These are phyloP conservation scores for Zarea fungicola DNA, from an alignment of 2,329 filamentous ascomycete genomes.

Conservation along the genomic window DNA sequence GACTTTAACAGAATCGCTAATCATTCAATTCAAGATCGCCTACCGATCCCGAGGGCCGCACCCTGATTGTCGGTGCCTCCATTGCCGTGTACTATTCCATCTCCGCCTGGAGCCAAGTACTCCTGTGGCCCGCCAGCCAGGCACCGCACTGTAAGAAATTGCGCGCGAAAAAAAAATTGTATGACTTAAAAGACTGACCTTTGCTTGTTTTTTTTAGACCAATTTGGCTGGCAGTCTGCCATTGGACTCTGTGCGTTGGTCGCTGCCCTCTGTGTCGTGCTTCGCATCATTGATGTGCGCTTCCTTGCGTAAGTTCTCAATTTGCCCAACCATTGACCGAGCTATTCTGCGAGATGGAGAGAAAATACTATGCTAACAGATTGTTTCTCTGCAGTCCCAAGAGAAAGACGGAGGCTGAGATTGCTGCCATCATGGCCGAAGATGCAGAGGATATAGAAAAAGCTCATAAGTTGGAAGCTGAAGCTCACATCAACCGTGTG, in stretches of 20 bases:
- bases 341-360: too few species aligned
- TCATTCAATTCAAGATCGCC: background rate
- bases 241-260: constrained; percentile 40
- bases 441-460: background rate
- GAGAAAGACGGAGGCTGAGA: constrained; percentile 9
- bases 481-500: background rate
- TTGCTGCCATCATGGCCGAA: background rate
- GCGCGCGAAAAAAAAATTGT: too few species aligned
- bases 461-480: background rate
- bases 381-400: background rate
- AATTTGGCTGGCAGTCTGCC: constrained; percentile 44
- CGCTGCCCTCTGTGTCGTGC: constrained; percentile 36
- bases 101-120: constrained; percentile 45
- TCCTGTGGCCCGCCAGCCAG: constrained; percentile 46
- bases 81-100: constrained; percentile 47
- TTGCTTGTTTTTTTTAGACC: constrained; percentile 23
- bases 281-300: constrained; percentile 38
- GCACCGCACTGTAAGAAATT: constrained; percentile 39
- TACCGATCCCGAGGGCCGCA: constrained; percentile 10
- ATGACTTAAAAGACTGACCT: background rate
- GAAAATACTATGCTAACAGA: background rate
- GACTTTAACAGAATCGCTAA: background rate
- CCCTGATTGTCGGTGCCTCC: constrained; percentile 41
- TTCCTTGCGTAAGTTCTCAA: constrained; percentile 3
- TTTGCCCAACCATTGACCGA: background rate